phyloP scores from a whole-genome alignment of 164 flowering plant genomes.

The Berberis thunbergii region DNA sequence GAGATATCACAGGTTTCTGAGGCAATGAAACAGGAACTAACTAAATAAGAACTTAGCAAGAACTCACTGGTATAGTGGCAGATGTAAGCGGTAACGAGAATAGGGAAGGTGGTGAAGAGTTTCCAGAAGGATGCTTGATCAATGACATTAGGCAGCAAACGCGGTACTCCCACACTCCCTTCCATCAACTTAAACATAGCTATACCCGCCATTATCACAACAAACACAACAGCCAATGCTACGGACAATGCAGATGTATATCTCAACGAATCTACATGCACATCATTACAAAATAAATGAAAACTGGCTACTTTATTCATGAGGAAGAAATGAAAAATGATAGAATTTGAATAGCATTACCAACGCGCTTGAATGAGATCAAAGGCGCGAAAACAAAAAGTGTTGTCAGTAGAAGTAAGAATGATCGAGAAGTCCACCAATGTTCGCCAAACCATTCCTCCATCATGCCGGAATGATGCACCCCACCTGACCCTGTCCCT shows the following conservation, averaged over 20 bases:
- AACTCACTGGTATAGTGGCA: slow-evolving; percentile 86
- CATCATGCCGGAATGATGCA: slow-evolving; percentile 60
- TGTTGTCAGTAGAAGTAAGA: slow-evolving; percentile 52
- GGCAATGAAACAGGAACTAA: no score
- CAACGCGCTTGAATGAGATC: slow-evolving; percentile 64
- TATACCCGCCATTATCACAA: slow-evolving; percentile 76
- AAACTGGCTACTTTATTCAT: background rate
- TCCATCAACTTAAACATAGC: slow-evolving; percentile 48
- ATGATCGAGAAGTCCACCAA: slow-evolving; percentile 70
- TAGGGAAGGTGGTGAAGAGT: slow-evolving; percentile 82
- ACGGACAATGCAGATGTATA: slow-evolving; percentile 88
- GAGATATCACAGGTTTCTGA: no score
- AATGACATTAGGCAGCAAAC: slow-evolving; percentile 59
- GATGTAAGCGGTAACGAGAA: slow-evolving; percentile 85
- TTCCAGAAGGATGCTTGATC: slow-evolving; percentile 54
- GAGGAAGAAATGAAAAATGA: background rate
- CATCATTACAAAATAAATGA: background rate
- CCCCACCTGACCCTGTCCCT: slow-evolving; percentile 51
- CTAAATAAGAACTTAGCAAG: no score
- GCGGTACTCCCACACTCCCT: slow-evolving; percentile 65
- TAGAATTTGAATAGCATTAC: slow-evolving; percentile 15
- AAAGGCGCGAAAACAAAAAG: slow-evolving; percentile 58
- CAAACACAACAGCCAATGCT: slow-evolving; percentile 80
- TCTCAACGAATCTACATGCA: slow-evolving; percentile 75
- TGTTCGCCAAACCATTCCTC: slow-evolving; percentile 80